Conservation (phyloP, 176 grass and related monocot genomes). For the Avena sativa region DNA sequence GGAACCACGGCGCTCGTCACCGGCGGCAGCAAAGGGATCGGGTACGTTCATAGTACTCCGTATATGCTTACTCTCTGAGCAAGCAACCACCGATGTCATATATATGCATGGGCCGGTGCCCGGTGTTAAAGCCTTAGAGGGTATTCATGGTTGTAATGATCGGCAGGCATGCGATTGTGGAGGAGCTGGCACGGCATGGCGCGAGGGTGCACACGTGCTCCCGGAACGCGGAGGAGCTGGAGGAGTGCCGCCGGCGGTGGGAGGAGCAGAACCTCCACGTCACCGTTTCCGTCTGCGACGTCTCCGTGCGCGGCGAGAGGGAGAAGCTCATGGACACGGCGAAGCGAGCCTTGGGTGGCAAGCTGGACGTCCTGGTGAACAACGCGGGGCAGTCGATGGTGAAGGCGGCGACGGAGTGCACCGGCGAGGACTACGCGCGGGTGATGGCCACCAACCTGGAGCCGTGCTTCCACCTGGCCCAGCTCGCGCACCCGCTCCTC, state of each 20-base stretch:
- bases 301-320: conserved; percentile 24
- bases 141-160: no score
- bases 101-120: no score
- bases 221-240: conserved; percentile 24
- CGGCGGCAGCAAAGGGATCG: conserved; percentile 31
- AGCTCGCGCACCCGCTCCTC: conserved; percentile 15
- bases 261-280: not conserved
- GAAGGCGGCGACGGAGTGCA: conserved; percentile 11
- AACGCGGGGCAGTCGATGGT: conserved; percentile 23
- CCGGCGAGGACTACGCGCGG: conserved; percentile 21
- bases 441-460: conserved; percentile 31
- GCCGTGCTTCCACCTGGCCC: conserved; percentile 19
- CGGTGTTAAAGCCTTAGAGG: no score
- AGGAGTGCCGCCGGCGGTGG: conserved; percentile 12
- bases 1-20: conserved; percentile 20
- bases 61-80: no score
- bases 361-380: conserved; percentile 31
- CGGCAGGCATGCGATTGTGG: conserved; percentile 28
- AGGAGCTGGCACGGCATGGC: not conserved
- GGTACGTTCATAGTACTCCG: no score
- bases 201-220: conserved; percentile 27
- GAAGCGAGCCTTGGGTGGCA: not conserved
- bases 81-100: no score
- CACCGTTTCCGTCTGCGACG: conserved; percentile 19
- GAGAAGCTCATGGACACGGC: conserved; percentile 23